These are phyloP conservation scores for Aspergillus ochraceoroseus DNA, from an alignment of 2,329 filamentous ascomycete genomes.

Conservation along the genomic window DNA sequence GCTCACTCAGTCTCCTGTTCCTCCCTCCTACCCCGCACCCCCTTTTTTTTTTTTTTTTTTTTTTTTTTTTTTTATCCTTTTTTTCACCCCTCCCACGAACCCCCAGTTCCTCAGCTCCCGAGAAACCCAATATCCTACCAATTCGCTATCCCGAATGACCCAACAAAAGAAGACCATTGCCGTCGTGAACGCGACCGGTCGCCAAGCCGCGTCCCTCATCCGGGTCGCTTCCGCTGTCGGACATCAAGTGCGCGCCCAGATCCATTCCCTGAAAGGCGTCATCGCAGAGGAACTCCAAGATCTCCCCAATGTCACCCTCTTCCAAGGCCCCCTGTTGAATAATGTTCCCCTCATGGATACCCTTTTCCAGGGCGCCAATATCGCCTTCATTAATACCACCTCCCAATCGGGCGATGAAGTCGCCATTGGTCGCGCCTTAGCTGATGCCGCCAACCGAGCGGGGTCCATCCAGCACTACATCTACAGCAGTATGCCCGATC, in stretches of 20 bases:
- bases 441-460: constrained; percentile 79
- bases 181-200: constrained; percentile 91
- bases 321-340: constrained; percentile 63
- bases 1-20: too few relatives aligned
- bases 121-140: too few relatives aligned
- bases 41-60: constrained; percentile 11
- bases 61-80: constrained; percentile 10
- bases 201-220: constrained; percentile 92
- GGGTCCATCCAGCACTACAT: constrained; percentile 79
- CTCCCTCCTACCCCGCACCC: constrained; percentile 19
- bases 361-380: constrained; percentile 75
- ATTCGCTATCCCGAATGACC: constrained; percentile 34
- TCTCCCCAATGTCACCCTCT: constrained; percentile 73
- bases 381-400: constrained; percentile 96
- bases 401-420: constrained; percentile 88
- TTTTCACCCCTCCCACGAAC: constrained; percentile 8
- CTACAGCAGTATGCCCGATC: constrained; percentile 96
- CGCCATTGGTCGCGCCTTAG: constrained; percentile 78
- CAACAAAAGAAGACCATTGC: constrained; percentile 71
- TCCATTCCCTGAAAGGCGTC: constrained; percentile 79
- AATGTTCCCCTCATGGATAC: constrained; percentile 67
- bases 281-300: constrained; percentile 80
- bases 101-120: background rate
- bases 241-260: constrained; percentile 86
- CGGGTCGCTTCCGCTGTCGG: constrained; percentile 90